A percentile compares a stretch with the other conserved stretches of the same genome.
These are phyloP conservation scores for Trichoderma gamsii DNA, from an alignment of 495 filamentous ascomycete species.

Conservation along the genomic window DNA sequence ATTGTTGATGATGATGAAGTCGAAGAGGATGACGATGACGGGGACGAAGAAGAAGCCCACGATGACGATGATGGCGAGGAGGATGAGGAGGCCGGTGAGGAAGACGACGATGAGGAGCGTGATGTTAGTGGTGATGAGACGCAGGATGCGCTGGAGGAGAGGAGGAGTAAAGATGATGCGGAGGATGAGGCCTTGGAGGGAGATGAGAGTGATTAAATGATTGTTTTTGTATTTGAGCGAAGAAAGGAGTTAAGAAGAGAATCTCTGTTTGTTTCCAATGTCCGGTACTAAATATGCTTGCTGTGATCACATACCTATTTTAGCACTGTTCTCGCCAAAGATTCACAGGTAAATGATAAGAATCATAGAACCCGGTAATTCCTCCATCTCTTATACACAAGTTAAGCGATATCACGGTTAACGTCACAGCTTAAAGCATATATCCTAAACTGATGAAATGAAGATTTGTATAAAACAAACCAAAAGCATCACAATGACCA, in stretches of 20 bases:
- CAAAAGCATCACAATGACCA: too few relatives aligned
- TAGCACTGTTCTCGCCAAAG: too few relatives aligned
- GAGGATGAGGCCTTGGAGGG: constrained; percentile 58
- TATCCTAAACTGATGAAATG: too few relatives aligned
- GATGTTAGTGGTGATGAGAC: constrained; percentile 34
- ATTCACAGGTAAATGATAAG: too few relatives aligned
- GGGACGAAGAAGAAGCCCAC: constrained; percentile 31
- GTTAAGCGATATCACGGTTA: too few relatives aligned
- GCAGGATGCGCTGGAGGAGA: constrained; percentile 35
- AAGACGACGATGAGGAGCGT: constrained; percentile 39
- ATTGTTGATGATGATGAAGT: constrained; percentile 17
- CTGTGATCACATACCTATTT: background rate
- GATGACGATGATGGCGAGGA: constrained; percentile 50
- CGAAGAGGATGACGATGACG: constrained; percentile 18
- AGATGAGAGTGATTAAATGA: constrained; percentile 46
- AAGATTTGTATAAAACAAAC: too few relatives aligned
- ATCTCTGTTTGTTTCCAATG: background rate
- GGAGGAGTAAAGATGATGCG: constrained; percentile 43
- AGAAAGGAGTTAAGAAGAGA: background rate
- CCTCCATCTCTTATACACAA: too few relatives aligned
- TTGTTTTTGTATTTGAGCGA: background rate
- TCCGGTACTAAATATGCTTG: background rate
- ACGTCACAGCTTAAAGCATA: too few relatives aligned
- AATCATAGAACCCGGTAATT: too few relatives aligned
- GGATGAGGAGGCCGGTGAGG: constrained; percentile 43